phyloP scores from a whole-genome alignment of 106 monocot species.

The Dendrobium huoshanense region DNA sequence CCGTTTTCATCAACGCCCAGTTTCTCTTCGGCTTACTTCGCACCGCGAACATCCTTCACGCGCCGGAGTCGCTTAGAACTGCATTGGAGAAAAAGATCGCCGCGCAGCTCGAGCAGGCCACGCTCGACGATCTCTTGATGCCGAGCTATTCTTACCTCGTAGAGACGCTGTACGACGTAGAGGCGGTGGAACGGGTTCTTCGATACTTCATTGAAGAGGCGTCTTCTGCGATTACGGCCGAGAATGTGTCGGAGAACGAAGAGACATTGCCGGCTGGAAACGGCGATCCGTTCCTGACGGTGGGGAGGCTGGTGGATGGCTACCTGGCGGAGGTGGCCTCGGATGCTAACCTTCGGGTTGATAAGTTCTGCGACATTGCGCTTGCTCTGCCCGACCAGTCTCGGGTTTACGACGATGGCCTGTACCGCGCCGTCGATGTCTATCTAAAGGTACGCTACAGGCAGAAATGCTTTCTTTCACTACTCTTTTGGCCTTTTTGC shows the following conservation, averaged over 20 bases:
- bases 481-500: no score
- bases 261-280: conserved; percentile 7
- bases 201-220: conserved; percentile 38
- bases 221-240: neutral
- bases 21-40: conserved; percentile 73
- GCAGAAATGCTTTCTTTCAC: neutral
- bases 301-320: conserved; percentile 77
- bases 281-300: conserved; percentile 22
- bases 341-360: conserved; percentile 64
- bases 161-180: conserved; percentile 93
- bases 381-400: conserved; percentile 56
- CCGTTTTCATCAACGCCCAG: conserved; percentile 25
- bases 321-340: conserved; percentile 87
- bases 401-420: conserved; percentile 75
- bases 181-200: conserved; percentile 75
- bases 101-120: conserved; percentile 61
- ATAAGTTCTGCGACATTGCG: conserved; percentile 78
- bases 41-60: conserved; percentile 56
- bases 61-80: conserved; percentile 36
- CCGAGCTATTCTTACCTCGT: conserved; percentile 74
- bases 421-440: conserved; percentile 87
- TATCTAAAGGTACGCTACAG: conserved; percentile 70
- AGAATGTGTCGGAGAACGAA: conserved; percentile 3
- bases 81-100: conserved; percentile 73
- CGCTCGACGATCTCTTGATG: conserved; percentile 84